Base-by-base conservation (phyloP, 2,329 filamentous ascomycete species). In the Emergomyces africanus region DNA sequence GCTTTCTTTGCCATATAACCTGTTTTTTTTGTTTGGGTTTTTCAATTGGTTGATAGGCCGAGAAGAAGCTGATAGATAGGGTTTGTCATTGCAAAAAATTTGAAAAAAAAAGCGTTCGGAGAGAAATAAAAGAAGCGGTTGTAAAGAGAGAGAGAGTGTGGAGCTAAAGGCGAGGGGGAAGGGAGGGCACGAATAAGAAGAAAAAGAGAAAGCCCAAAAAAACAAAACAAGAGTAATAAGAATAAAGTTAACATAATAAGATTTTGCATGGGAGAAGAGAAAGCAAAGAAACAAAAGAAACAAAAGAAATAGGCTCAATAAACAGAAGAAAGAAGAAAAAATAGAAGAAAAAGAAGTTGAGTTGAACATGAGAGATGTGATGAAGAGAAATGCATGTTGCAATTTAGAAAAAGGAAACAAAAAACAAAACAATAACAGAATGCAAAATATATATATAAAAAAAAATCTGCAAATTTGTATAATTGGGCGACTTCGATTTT, bases 381-480 rank as follows among this genome's bases (percentile, higher is more conserved):
- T 2, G 10, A 46, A 25, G 44, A 3, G 25, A 46, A 23, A n/a
- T n/a, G n/a, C n/a, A n/a, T n/a, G n/a, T 25, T 23, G 44, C 44
- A 46, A 46, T 46, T 46, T 54, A 35, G 33, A 54, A 35, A 6
- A n/a, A 4, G 4, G 35, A 39, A 42, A n/a, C n/a, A 23, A 54
- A n/a, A 9, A 54, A 30, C 54, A 56, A n/a, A 61, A 62, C 60
- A 57, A 61, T 54, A 41, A 41, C n/a, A n/a, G 51, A 60, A 23
- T 48, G 15, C 6, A n/a, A 15, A 42, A 39, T 30, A 10, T n/a
- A 37, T 41, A 20, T 15, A 54, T 25, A 37, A 10, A 54, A 37
- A 10, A 54, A 54, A 35, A 35, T 39, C 33, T 37, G 30, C 33
- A 14, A 23, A 18, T 42, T 54, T 41, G 9, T 8, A 30, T 30